phyloP scores from a whole-genome alignment of 192 early-diverging fungal genomes.

The Nowakowskiella sp. region DNA sequence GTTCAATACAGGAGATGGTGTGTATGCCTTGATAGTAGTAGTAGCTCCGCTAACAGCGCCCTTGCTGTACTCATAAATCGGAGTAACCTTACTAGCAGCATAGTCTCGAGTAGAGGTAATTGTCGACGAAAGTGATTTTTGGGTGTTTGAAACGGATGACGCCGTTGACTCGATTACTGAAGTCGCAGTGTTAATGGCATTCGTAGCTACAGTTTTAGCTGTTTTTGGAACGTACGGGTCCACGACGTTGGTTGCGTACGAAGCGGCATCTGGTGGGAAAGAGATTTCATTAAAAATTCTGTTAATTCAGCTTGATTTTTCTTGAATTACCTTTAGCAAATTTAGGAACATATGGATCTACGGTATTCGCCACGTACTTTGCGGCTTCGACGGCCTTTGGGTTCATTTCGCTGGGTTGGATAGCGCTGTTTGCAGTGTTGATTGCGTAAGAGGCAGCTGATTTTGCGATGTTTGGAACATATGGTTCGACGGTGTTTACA shows the following conservation, averaged over 20 bases:
- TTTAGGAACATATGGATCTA: constrained; percentile 5
- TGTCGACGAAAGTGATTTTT: constrained; percentile 15
- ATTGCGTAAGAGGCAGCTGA: constrained; percentile 7
- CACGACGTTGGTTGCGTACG: constrained; percentile 12
- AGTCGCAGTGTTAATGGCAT: constrained; percentile 10
- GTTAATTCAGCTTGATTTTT: too few relatives aligned
- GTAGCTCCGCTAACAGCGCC: constrained; percentile 35
- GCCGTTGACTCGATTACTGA: constrained; percentile 11
- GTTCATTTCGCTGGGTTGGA: not conserved
- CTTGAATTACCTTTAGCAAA: constrained; percentile 1
- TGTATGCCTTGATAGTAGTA: constrained; percentile 43
- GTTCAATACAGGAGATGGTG: constrained; percentile 36
- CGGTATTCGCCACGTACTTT: constrained; percentile 20
- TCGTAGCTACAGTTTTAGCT: constrained; percentile 3
- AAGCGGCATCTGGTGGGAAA: not conserved
- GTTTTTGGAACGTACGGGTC: constrained; percentile 5
- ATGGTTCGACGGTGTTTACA: constrained; percentile 31
- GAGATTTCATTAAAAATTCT: constrained; percentile 9
- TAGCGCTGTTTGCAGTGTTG: not conserved
- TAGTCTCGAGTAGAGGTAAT: constrained; percentile 8
- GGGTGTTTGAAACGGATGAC: too few relatives aligned
- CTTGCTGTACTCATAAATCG: constrained; percentile 26
- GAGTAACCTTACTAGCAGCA: constrained; percentile 25
- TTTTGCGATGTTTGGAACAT: constrained; percentile 39
- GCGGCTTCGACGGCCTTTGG: constrained; percentile 3